Conservation (phyloP, 805 yeast species). For the Gaillardinia entomophila region DNA sequence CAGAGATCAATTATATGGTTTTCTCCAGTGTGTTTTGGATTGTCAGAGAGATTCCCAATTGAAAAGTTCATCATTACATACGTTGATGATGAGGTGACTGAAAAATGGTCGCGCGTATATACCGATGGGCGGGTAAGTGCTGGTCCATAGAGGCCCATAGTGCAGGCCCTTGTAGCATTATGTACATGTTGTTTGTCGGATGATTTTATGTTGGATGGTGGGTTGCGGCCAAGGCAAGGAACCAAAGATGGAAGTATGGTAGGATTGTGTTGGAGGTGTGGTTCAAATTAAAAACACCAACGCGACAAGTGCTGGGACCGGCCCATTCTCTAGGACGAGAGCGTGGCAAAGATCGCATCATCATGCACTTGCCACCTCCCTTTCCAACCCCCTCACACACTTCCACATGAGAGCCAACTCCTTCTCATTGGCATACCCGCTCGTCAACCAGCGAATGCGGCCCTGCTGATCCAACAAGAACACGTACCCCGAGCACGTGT, state of each 20-base stretch:
- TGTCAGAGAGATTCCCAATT: slow-evolving; percentile 36
- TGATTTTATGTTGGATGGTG: too few relatives aligned
- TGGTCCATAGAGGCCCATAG: too few relatives aligned
- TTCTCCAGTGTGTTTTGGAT: slow-evolving; percentile 23
- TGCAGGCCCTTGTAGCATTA: neutral
- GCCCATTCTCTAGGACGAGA: too few relatives aligned
- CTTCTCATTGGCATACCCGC: slow-evolving; percentile 70
- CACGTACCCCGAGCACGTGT: slow-evolving; percentile 77
- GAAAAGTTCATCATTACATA: slow-evolving; percentile 20
- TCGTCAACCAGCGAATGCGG: slow-evolving; percentile 84
- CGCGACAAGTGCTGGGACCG: too few relatives aligned
- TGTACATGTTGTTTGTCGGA: neutral
- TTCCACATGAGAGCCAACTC: slow-evolving; percentile 65
- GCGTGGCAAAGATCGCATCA: neutral
- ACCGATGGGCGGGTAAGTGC: neutral
- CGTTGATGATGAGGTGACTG: neutral
- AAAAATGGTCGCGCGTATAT: neutral
- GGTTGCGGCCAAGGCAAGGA: too few relatives aligned
- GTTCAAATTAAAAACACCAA: too few relatives aligned
- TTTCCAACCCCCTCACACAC: slow-evolving; percentile 53
- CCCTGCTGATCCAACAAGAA: slow-evolving; percentile 70
- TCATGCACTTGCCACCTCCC: slow-evolving; percentile 25
- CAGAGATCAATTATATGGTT: slow-evolving; percentile 14
- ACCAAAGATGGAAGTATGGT: too few relatives aligned
- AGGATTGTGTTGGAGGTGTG: too few relatives aligned